Base-by-base conservation (phyloP, 768 basidiomycete genomes). In the Suillus hirtellus region DNA sequence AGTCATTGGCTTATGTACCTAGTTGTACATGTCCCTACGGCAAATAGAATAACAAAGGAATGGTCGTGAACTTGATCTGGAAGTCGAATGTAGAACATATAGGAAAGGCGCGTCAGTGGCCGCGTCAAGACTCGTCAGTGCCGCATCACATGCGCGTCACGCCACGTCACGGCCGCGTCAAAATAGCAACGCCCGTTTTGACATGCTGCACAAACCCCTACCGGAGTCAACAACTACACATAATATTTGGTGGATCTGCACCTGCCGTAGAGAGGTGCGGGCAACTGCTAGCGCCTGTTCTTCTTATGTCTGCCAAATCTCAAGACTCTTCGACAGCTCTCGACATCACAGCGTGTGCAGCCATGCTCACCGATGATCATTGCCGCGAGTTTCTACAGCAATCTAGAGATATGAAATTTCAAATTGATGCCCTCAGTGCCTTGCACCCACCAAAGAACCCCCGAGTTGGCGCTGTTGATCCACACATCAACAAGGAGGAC, bases 341-440 rank as follows among this genome's bases (percentile, higher is more conserved):
- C 60, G 65, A 68, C 21, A n/a, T 60, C 50, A 65, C 67, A 60
- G 65, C 68, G 61, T 75, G 68, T 42, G 61, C 58, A 49, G 55
- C n/a, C 37, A 61, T 75, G 60, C 71, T 74, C 49, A 70, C 73
- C 31, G 74, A 76, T 35, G 68, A 72, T 63, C 64, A 46, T 27
- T 74, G 73, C 65, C 59, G 12, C 42, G 12, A 19, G 17, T 65
- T 74, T 11, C 42, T 76, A 21, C 61, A 60, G 46, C 59, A 68
- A 50, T 68, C 73, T 38, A 69, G 67, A 34, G 64, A 74, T 34
- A 76, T 70, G 71, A 68, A 58, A 44, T 62, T 1, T 27, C 73
- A 74, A 56, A 50, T 73, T 46, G 52, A 66, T 11, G 66, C 66
- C 42, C 61, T 66, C n/a, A n/a, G n/a, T 1, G 46, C 47, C 2